Base-by-base conservation (phyloP, 139 green algal species). In the Auxenochlorella protothecoides region DNA sequence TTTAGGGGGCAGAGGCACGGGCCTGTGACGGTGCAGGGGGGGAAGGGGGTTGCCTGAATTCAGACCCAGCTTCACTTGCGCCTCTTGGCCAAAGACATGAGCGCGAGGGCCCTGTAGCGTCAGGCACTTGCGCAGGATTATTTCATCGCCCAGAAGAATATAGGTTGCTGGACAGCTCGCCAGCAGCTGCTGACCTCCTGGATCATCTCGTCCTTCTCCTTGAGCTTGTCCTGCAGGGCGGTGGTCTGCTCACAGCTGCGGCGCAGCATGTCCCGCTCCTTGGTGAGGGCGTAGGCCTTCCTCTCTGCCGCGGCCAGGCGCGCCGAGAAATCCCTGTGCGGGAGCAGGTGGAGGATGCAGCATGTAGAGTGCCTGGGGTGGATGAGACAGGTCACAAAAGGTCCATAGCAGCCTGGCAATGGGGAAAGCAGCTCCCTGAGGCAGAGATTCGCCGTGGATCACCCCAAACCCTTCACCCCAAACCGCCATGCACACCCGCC, bases 121-220 rank as follows among this genome's bases (percentile, higher is more conserved):
- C 59, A 15, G 59, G 10, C 51, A 72, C 11, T 56, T 52, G n/a
- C 8, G 54, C 54, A 63, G 14, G 11, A 1, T 44, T 44, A 0
- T 1, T 44, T 44, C 27, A 44, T 44, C 82, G 74, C 81, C 76
- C 0, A 63, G 77, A 80, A 85, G 72, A 61, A 70, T 70, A n/a
- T 2, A 67, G 60, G 6, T 13, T 5, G 3, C 14, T 59, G 6
- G 44, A 52, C 27, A 14, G 4, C 76, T 14, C 12, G 89, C 88
- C 27, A 44, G 27, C 27, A 44, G 27, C 27, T 2, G 27, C 27
- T 44, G 1, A 44, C 27, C 82, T 95, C 85, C 74, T 90, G 81
- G 68, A 97, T 97, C 71, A 93, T 92, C 66, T 83, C 86, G 69
- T 97, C 92, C 85, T 96, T 97, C 78, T 97, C 88, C 72, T 89